Percentiles rank a stretch among this genome's conserved stretches.
These are phyloP conservation scores for Ustanciosporium gigantosporum DNA, from an alignment of 1,284 basidiomycete species.

Conservation along the genomic window DNA sequence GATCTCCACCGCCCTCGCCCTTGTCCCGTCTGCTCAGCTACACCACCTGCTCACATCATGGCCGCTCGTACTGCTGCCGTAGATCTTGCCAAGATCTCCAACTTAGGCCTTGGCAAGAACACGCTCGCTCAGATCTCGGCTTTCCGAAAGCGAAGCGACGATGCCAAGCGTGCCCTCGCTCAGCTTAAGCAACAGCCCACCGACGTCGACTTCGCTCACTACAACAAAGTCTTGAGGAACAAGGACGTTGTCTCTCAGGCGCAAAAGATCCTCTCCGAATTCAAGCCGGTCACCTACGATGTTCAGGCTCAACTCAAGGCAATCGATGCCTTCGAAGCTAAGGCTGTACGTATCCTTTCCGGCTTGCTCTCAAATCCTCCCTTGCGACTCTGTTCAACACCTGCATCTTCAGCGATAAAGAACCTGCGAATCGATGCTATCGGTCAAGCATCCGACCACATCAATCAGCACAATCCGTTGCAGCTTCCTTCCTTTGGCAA, in stretches of 20 bases:
- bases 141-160: constrained; percentile 92
- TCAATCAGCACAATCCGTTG: too few species aligned
- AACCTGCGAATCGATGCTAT: too few species aligned
- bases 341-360: constrained; percentile 71
- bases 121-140: constrained; percentile 72
- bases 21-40: too few species aligned
- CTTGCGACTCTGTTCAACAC: background rate
- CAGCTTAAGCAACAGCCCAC: constrained; percentile 75
- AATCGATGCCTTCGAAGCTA: constrained; percentile 94
- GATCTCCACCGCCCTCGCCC: too few species aligned
- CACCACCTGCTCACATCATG: too few species aligned
- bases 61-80: constrained; percentile 50
- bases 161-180: constrained; percentile 78
- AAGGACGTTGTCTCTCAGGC: constrained; percentile 87
- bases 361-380: background rate
- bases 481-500: too few species aligned
- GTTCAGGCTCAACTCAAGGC: constrained; percentile 87
- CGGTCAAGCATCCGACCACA: too few species aligned
- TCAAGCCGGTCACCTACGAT: constrained; percentile 97
- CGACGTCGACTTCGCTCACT: constrained; percentile 84
- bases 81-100: constrained; percentile 56
- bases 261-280: constrained; percentile 83
- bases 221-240: constrained; percentile 84
- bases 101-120: constrained; percentile 59
- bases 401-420: too few species aligned